A percentile compares a stretch with the other conserved stretches of the same genome.
phyloP scores from a whole-genome alignment of 2,329 filamentous ascomycete species.

The Colletotrichum phormii region DNA sequence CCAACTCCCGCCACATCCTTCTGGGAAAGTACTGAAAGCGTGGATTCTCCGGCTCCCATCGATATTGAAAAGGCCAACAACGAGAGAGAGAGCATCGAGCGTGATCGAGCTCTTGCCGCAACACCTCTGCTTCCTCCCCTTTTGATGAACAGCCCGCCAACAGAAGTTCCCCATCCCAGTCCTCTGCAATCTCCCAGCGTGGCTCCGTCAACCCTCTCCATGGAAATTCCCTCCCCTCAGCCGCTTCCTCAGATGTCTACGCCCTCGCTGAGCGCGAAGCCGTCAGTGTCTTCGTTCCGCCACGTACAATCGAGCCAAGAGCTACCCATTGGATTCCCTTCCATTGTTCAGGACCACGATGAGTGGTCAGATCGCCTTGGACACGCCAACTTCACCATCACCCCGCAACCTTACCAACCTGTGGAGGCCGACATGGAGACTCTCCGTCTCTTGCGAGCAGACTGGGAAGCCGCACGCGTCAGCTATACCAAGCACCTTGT shows the following conservation, averaged over 20 bases:
- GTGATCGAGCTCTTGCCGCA: conserved; percentile 72
- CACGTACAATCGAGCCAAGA: conserved; percentile 52
- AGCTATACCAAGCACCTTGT: conserved; percentile 93
- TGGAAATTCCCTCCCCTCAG: conserved; percentile 56
- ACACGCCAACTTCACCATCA: conserved; percentile 93
- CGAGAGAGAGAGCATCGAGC: conserved; percentile 64
- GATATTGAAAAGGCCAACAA: conserved; percentile 65
- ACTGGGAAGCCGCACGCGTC: conserved; percentile 85
- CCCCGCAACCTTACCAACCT: conserved; percentile 82
- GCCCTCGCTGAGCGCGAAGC: conserved; percentile 73
- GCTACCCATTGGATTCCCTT: conserved; percentile 67
- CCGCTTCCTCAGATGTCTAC: conserved; percentile 62
- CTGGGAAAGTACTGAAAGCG: conserved; percentile 69
- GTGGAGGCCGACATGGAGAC: conserved; percentile 68
- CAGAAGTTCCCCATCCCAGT: conserved; percentile 73
- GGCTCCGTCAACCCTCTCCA: conserved; percentile 64
- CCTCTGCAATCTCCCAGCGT: conserved; percentile 89
- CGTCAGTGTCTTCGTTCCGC: conserved; percentile 72
- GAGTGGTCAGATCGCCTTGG: conserved; percentile 88
- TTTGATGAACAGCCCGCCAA: conserved; percentile 67
- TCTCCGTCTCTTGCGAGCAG: conserved; percentile 73
- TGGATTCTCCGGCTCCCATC: conserved; percentile 59
- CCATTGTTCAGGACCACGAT: conserved; percentile 77
- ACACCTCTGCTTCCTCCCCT: conserved; percentile 89
- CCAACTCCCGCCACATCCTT: conserved; percentile 72